phyloP scores from a whole-genome alignment of 352 stramenopile genomes.

The Pythium phragmitis region DNA sequence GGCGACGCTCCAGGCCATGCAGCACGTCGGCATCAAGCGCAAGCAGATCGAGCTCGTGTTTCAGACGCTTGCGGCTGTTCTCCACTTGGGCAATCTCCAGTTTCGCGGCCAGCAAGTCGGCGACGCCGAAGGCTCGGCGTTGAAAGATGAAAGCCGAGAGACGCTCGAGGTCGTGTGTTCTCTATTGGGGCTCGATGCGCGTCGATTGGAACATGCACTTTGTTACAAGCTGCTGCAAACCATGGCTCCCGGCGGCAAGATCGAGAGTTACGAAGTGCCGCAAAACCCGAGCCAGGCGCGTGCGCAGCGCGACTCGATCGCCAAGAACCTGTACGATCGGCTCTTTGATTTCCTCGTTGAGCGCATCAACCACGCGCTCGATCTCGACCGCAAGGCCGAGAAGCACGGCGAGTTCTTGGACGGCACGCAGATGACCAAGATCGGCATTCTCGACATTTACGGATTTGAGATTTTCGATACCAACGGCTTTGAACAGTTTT shows the following conservation, averaged over 20 bases:
- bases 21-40: constrained; percentile 86
- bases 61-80: constrained; percentile 73
- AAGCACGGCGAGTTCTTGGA: constrained; percentile 77
- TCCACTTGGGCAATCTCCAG: constrained; percentile 80
- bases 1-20: constrained; percentile 85
- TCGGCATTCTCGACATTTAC: constrained; percentile 96
- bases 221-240: constrained; percentile 87
- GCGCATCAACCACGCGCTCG: constrained; percentile 83
- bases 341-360: constrained; percentile 97
- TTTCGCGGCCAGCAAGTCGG: constrained; percentile 62
- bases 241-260: constrained; percentile 79
- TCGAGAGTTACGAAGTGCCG: constrained; percentile 86
- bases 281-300: constrained; percentile 86
- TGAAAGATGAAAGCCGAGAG: constrained; percentile 36
- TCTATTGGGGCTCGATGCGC: constrained; percentile 64
- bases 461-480: constrained; percentile 95
- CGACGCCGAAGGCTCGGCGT: constrained; percentile 68
- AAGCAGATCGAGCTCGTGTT: constrained; percentile 90
- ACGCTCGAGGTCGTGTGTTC: constrained; percentile 67
- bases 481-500: constrained; percentile 95
- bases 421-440: constrained; percentile 71
- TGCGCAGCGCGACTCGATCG: constrained; percentile 94
- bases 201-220: constrained; percentile 64
- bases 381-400: constrained; percentile 82
- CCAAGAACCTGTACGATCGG: constrained; percentile 95